Percentiles rank a stretch among this genome's conserved stretches.
phyloP scores from a whole-genome alignment of 2,329 filamentous ascomycete species.

The Cephalotrichum gorgonifer region DNA sequence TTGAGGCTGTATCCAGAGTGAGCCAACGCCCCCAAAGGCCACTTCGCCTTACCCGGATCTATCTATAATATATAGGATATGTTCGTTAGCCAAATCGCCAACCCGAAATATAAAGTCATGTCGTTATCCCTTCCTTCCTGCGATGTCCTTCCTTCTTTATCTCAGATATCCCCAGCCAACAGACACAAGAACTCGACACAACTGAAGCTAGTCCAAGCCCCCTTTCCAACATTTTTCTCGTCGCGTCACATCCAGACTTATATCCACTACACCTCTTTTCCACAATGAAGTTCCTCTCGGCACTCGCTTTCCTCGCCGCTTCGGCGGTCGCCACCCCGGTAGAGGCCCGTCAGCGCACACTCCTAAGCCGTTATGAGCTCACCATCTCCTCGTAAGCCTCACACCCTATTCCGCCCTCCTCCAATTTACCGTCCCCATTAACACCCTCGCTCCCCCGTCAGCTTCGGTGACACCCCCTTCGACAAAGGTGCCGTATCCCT shows the following conservation, averaged over 20 bases:
- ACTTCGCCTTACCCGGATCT: no score
- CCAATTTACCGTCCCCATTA: not conserved
- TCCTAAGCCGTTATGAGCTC: not conserved
- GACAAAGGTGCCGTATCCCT: not conserved
- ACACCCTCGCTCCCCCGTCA: not conserved
- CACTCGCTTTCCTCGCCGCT: not conserved
- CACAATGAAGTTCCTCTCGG: conserved; percentile 1
- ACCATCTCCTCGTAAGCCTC: not conserved
- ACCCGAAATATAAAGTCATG: no score
- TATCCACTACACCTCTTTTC: not conserved
- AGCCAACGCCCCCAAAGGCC: no score
- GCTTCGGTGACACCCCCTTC: not conserved
- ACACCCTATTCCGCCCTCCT: not conserved
- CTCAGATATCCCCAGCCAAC: not conserved
- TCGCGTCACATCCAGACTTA: not conserved
- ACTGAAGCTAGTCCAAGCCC: not conserved
- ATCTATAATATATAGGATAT: no score
- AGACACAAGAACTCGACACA: not conserved
- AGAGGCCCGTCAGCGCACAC: not conserved
- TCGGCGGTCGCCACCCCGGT: not conserved
- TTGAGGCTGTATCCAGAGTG: no score
- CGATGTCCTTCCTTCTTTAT: not conserved
- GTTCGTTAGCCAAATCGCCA: no score
- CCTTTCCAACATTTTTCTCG: not conserved
- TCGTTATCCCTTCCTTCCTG: not conserved